Conservation (phyloP, 768 basidiomycete genomes). For the Sporobolomyces roseus region DNA sequence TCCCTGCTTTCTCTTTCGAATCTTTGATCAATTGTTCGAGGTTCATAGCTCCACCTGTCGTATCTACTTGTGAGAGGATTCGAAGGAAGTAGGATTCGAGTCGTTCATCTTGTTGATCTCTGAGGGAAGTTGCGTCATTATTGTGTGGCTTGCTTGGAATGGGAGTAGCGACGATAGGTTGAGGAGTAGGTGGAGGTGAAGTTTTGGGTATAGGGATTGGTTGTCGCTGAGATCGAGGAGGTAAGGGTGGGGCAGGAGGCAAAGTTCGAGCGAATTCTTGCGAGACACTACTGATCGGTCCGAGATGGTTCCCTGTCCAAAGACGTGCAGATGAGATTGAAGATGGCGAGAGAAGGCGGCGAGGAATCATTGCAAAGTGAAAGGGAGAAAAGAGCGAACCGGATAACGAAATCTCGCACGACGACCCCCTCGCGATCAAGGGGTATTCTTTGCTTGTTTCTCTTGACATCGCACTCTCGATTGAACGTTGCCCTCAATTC, state of each 20-base stretch:
- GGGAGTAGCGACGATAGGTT: neutral
- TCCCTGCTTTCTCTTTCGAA: neutral
- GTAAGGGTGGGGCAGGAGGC: neutral
- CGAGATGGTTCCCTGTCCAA: no score
- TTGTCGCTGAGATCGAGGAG: neutral
- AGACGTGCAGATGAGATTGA: no score
- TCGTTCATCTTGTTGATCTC: neutral
- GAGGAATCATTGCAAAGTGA: no score
- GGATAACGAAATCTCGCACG: no score
- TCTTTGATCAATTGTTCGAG: neutral
- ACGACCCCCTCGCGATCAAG: no score
- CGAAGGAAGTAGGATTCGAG: slow-evolving; percentile 22
- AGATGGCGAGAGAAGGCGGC: no score
- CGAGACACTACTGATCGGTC: no score
- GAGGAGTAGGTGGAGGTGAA: neutral
- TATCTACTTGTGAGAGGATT: neutral
- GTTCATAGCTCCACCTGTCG: neutral
- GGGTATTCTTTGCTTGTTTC: no score
- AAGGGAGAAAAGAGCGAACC: no score
- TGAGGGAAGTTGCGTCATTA: no score
- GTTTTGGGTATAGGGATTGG: neutral
- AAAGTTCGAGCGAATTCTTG: neutral
- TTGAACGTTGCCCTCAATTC: no score
- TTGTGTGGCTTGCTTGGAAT: neutral
- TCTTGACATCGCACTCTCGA: no score